Conservation (phyloP, 2,329 filamentous ascomycete genomes). For the Fusarium pilosicola region DNA sequence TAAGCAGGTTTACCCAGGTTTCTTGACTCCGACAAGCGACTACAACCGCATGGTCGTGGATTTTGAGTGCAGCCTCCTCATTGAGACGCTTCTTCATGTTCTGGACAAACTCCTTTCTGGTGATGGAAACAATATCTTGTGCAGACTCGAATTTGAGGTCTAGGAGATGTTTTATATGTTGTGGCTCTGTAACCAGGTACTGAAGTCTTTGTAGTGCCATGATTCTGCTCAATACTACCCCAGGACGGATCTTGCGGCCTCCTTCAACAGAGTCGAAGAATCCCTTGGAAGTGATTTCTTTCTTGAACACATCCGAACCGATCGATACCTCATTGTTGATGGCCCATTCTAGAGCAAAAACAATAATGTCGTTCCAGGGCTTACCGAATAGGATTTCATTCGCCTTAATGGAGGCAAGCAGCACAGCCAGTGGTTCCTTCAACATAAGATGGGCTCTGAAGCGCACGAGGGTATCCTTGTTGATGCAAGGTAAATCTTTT, state of each 20-base stretch:
- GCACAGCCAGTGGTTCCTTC: too few relatives aligned
- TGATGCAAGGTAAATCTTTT: too few relatives aligned
- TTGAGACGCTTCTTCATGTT: background rate
- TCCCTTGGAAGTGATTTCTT: background rate
- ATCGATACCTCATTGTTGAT: too few relatives aligned
- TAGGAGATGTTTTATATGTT: background rate
- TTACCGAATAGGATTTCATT: too few relatives aligned
- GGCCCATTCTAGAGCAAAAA: too few relatives aligned
- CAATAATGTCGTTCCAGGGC: too few relatives aligned
- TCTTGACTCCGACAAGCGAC: background rate
- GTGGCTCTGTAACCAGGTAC: background rate
- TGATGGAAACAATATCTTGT: background rate
- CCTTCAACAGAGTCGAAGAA: background rate
- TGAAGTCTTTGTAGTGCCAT: background rate
- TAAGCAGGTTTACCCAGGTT: background rate
- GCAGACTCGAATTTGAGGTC: background rate
- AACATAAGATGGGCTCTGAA: too few relatives aligned
- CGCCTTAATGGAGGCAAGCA: too few relatives aligned
- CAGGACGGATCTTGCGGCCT: background rate
- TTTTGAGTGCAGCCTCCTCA: background rate
- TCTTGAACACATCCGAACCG: too few relatives aligned
- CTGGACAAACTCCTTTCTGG: background rate
- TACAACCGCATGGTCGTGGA: background rate
- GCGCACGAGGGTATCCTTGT: too few relatives aligned
- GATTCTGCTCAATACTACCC: background rate